phyloP scores from a whole-genome alignment of 1,284 basidiomycete genomes.

The Ustilago nuda region DNA sequence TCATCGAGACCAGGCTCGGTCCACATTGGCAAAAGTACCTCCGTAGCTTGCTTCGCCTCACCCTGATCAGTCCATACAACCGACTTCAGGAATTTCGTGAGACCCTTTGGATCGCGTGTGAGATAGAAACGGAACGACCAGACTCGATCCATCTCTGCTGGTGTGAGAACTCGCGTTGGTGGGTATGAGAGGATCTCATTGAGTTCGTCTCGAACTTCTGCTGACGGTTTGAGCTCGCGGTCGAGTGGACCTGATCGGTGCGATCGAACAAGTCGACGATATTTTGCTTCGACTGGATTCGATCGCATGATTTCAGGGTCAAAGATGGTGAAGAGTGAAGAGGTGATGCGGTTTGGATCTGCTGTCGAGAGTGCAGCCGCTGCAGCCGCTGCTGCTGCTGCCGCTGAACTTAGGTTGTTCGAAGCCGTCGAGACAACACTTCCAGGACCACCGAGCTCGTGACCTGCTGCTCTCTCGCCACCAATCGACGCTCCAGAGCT shows the following conservation, averaged over 20 bases:
- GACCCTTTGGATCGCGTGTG: constrained; percentile 82
- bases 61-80: constrained; percentile 96
- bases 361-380: constrained; percentile 68
- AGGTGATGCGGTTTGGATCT: constrained; percentile 70
- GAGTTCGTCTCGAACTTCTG: constrained; percentile 89
- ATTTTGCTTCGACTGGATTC: constrained; percentile 97
- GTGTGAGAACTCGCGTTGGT: constrained; percentile 85
- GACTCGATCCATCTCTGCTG: constrained; percentile 93
- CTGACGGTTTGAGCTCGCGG: constrained; percentile 94
- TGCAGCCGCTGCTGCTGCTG: constrained; percentile 41
- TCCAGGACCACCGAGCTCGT: constrained; percentile 4
- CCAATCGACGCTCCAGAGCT: constrained; percentile 8
- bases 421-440: constrained; percentile 10
- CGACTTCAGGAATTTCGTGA: constrained; percentile 98
- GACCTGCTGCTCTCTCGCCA: background rate
- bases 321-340: constrained; percentile 82
- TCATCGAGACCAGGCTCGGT: constrained; percentile 96
- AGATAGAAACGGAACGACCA: constrained; percentile 99
- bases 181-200: constrained; percentile 89
- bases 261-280: constrained; percentile 90
- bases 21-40: constrained; percentile 95
- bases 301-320: constrained; percentile 91
- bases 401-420: constrained; percentile 27
- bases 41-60: constrained; percentile 97
- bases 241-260: constrained; percentile 95